A percentile compares a stretch with the other conserved stretches of the same genome.
Conservation (phyloP, 106 monocot species). For the Apostasia shenzhenica region DNA sequence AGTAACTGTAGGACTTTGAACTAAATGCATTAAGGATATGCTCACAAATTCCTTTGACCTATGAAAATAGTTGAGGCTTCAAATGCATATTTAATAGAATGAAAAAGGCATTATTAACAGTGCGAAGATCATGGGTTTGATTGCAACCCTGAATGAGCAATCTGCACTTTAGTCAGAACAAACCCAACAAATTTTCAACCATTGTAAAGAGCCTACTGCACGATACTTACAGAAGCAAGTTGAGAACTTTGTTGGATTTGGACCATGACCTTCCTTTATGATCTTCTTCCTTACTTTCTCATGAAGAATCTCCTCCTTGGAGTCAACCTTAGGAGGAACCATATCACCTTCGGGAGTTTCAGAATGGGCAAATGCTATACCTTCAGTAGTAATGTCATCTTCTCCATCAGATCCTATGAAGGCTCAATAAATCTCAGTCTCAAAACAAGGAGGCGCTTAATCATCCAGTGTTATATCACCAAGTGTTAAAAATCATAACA, state of each 20-base stretch:
- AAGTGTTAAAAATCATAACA: background rate
- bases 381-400: slow-evolving; percentile 45
- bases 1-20: background rate
- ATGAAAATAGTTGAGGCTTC: background rate
- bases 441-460: background rate
- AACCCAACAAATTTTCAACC: background rate
- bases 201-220: background rate
- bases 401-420: slow-evolving; percentile 18
- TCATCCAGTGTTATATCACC: background rate
- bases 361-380: slow-evolving; percentile 40
- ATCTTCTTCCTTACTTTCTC: slow-evolving; percentile 88
- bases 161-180: too few relatives aligned
- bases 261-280: slow-evolving; percentile 83
- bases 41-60: background rate
- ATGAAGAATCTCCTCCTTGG: slow-evolving; percentile 66
- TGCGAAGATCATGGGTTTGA: background rate
- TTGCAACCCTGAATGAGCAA: background rate
- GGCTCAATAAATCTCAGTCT: background rate
- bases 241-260: slow-evolving; percentile 44
- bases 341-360: slow-evolving; percentile 55
- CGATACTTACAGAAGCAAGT: slow-evolving; percentile 91
- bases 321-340: slow-evolving; percentile 59
- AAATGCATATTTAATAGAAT: background rate
- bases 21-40: background rate
- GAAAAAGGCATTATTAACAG: background rate